Conservation (phyloP, 176 grass and related monocot species). For the Saccharum spontaneum region DNA sequence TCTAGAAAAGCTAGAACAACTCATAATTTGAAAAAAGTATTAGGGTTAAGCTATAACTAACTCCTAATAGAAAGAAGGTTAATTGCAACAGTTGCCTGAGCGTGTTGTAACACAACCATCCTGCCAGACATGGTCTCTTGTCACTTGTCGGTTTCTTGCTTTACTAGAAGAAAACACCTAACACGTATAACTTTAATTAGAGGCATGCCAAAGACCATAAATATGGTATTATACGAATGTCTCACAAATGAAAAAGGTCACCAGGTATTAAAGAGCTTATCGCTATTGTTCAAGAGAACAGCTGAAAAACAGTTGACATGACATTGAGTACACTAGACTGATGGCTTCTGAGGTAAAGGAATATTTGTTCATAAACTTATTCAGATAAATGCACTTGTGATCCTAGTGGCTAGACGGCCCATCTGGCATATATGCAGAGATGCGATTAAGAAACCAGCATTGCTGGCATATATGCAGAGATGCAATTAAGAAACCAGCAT, state of each 20-base stretch:
- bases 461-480: constrained; percentile 15
- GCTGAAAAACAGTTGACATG: not conserved
- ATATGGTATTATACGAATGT: not conserved
- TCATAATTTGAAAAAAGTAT: not conserved
- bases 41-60: not conserved
- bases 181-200: not conserved
- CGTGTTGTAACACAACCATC: not conserved
- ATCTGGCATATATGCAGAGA: constrained; percentile 7
- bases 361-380: constrained; percentile 25
- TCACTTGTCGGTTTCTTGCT: not conserved
- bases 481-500: constrained; percentile 7
- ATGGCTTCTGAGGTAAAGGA: not conserved
- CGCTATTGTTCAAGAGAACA: not conserved
- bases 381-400: constrained; percentile 5
- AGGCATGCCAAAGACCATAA: not conserved
- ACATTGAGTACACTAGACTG: not conserved
- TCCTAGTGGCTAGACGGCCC: not conserved
- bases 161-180: not conserved
- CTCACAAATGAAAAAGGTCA: not conserved
- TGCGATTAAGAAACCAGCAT: constrained; percentile 11
- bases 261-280: not conserved
- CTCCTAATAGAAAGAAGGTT: not conserved
- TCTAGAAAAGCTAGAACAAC: no score
- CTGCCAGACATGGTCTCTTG: not conserved
- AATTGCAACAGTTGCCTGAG: not conserved